Evolutionary conservation across 345 rosid species (phyloP), one percentile per base, ranked within the genome.

Genomic region (Murraya koenigii): DNA sequence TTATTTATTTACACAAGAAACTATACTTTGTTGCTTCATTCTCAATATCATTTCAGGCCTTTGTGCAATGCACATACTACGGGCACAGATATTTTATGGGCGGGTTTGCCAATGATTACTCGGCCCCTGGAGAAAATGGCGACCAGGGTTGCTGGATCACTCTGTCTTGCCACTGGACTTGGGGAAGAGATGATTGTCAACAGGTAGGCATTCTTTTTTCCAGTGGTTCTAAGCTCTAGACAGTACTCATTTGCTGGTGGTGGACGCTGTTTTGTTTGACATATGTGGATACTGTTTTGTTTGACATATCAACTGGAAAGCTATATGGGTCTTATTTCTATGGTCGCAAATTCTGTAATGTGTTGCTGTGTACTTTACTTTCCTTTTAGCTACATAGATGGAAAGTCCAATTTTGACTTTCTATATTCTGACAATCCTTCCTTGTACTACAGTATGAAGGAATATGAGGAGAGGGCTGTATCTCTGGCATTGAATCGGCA

Each of bases 41-140:
- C 52, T 49, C 8, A 5, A 19, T 54, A 28, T 80, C 62, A 60
- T 72, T 64, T 7, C 72, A 95, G 99, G 85, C 99, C 99, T 69
- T 82, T 94, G 81, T 97, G 99, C 87, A 97, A 97, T 82, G 99
- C 94, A 8, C 99, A 97, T 84, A 97, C 99, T 44, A 97, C 98
- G 0, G 99, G 99, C 60, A 97, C 99, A 7, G 99, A 97, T 88
- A 86, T 97, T 11, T 79, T 97, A 25, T 97, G 99, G 99, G 99
- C 99, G 68, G 99, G 99, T 77, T 90, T 94, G 61, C 98, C 99
- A 2, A 94, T 97, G 94, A 89, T 97, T 82, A 97, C 98, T n/a
- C 80, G 88, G 65, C 99, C 99, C 3, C 97, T 93, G n/a, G 97
- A 97, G 84, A 96, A 94, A 84, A 97, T 97, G 99, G 99, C 98